Evolutionary conservation across 2,329 filamentous ascomycete genomes (phyloP), one percentile per base, ranked within the genome.

Genomic region (Cercospora zeina): DNA sequence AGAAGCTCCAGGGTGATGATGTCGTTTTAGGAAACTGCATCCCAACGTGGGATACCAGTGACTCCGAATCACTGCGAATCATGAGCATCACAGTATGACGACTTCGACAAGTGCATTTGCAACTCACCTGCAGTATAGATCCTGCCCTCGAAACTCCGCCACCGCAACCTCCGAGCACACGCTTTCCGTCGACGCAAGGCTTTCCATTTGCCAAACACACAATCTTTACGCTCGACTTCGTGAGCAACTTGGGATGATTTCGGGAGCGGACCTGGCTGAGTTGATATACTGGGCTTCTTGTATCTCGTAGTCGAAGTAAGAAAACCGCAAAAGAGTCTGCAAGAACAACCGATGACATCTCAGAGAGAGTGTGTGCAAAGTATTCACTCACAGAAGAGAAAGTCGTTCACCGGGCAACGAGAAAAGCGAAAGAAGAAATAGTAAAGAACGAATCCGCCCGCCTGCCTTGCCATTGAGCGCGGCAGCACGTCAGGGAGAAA

Each of bases 351-450:
- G 45, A 59, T 45, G 45, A 42, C 45, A 51, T 59, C 11, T 51
- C 39, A 49, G 21, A 51, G 27, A 33, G n/a, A n/a, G n/a, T n/a
- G n/a, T n/a, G 27, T 31, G 45, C 42, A 6, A n/a, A 33, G 39
- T 13, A 59, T 53, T 59, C 56, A 59, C 56, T 53, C 53, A 59
- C 56, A 27, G 19, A 42, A 37, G 19, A 53, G 56, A 59, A 59
- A 53, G 31, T 59, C 56, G 45, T 59, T 53, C 34, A 47, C 45
- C 33, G 56, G 55, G 56, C 56, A 59, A 59, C 56, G 47, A 27
- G 24, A 42, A 37, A 19, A n/a, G 11, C n/a, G 56, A 53, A n/a
- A 21, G 30, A 30, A 59, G 27, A 53, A 33, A 53, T 53, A 53
- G 30, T 27, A 21, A 5, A 31, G 27, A 16, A 16, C 56, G 33